Percentiles rank a stretch among this genome's conserved stretches.
Evolutionary conservation across 805 yeast genomes (phyloP).

Genomic region (Suhomyces pyralidae): DNA sequence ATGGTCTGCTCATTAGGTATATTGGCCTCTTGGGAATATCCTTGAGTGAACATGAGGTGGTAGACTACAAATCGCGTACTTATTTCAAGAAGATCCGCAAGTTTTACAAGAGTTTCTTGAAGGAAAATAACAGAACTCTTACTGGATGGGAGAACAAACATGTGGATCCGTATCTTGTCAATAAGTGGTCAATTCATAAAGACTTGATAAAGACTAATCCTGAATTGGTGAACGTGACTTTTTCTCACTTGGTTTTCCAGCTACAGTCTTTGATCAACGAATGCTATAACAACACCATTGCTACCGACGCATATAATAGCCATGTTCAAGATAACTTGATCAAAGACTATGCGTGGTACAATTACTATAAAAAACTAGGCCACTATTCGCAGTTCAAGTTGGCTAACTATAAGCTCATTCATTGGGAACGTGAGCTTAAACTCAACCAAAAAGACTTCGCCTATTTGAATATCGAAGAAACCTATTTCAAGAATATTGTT

Average conservation of each 20-base stretch:
- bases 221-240: slow-evolving; percentile 8
- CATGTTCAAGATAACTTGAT: slow-evolving; percentile 50
- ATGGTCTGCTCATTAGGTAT: slow-evolving; percentile 34
- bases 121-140: slow-evolving; percentile 9
- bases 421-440: slow-evolving; percentile 29
- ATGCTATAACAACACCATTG: slow-evolving; percentile 20
- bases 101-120: slow-evolving; percentile 16
- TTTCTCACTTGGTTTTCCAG: slow-evolving; percentile 12
- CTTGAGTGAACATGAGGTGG: slow-evolving; percentile 40
- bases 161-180: slow-evolving; percentile 17
- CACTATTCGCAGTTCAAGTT: slow-evolving; percentile 56
- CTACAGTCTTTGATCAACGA: slow-evolving; percentile 12
- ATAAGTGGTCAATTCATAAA: slow-evolving; percentile 16
- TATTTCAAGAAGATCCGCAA: slow-evolving; percentile 18
- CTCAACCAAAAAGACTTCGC: slow-evolving; percentile 17
- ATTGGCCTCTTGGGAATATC: slow-evolving; percentile 35
- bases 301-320: slow-evolving; percentile 48
- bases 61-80: slow-evolving; percentile 21
- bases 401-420: slow-evolving; percentile 50
- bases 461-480: slow-evolving; percentile 12
- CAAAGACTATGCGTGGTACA: slow-evolving; percentile 79
- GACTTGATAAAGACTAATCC: slow-evolving; percentile 15
- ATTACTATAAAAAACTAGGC: slow-evolving; percentile 53
- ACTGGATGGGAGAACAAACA: slow-evolving; percentile 19
- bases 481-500: slow-evolving; percentile 18